Conservation (phyloP, 768 basidiomycete species). For the Rhodotorula sphaerocarpa region DNA sequence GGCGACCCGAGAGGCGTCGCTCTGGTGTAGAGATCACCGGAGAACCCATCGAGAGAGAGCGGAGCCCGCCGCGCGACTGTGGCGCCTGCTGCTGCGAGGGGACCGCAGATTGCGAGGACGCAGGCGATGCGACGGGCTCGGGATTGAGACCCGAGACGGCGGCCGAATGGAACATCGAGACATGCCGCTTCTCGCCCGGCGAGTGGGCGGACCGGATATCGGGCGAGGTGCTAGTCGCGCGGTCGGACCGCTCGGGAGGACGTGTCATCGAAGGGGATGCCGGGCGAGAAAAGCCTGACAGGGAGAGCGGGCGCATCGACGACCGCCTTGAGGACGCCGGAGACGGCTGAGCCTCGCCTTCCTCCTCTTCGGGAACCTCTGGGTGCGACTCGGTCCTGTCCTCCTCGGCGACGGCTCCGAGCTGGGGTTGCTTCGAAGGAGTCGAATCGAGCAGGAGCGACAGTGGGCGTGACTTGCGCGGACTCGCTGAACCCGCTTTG, state of each 20-base stretch:
- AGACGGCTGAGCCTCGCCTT: neutral
- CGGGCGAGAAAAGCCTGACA: constrained; percentile 27
- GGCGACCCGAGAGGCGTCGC: constrained; percentile 10
- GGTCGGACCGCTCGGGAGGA: neutral
- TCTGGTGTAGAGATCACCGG: constrained; percentile 2
- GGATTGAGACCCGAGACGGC: constrained; percentile 18
- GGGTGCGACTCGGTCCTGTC: neutral
- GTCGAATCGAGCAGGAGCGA: neutral
- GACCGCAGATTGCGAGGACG: neutral
- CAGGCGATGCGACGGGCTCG: neutral
- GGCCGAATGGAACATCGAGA: constrained; percentile 29
- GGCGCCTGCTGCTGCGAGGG: neutral
- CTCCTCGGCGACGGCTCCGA: neutral
- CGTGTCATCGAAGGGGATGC: constrained; percentile 10
- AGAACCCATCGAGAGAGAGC: constrained; percentile 33
- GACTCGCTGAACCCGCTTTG: neutral
- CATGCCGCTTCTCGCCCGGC: constrained; percentile 26
- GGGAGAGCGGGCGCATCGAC: constrained; percentile 31
- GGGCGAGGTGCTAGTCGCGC: constrained; percentile 3
- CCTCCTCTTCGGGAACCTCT: neutral
- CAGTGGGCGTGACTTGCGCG: constrained; percentile 3
- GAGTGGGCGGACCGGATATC: constrained; percentile 15
- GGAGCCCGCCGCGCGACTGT: constrained; percentile 19
- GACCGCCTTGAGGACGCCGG: constrained; percentile 7
- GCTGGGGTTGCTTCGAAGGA: neutral